These are phyloP conservation scores for Echinosophora koreensis DNA, from an alignment of 306 rosid species.

Conservation along the genomic window DNA sequence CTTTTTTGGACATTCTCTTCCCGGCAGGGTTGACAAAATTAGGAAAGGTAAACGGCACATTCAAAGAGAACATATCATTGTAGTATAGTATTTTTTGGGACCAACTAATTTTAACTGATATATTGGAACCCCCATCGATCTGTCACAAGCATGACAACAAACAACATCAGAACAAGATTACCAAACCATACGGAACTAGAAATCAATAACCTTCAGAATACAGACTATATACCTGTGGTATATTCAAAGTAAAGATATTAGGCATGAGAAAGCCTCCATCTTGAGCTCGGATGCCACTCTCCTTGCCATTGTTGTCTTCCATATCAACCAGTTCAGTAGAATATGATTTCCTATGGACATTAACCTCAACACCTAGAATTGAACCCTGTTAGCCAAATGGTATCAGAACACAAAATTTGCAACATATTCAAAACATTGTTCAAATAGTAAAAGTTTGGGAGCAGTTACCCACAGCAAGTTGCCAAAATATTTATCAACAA, in stretches of 20 bases:
- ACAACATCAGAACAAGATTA: slow-evolving; percentile 41
- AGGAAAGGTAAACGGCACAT: slow-evolving; percentile 80
- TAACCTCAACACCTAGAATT: slow-evolving; percentile 87
- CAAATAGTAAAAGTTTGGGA: slow-evolving; percentile 23
- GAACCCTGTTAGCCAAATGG: slow-evolving; percentile 98
- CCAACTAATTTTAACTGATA: slow-evolving; percentile 76
- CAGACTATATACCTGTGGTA: slow-evolving; percentile 63
- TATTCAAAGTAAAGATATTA: slow-evolving; percentile 62
- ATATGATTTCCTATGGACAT: slow-evolving; percentile 63
- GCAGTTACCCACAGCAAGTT: neutral
- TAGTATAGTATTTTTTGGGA: slow-evolving; percentile 66
- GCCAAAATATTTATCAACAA: neutral
- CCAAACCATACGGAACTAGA: slow-evolving; percentile 26
- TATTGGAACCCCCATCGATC: slow-evolving; percentile 78
- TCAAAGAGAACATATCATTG: slow-evolving; percentile 60
- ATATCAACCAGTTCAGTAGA: slow-evolving; percentile 60
- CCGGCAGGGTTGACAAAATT: slow-evolving; percentile 75
- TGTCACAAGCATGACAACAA: slow-evolving; percentile 37
- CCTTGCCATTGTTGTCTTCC: slow-evolving; percentile 55
- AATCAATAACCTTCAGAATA: slow-evolving; percentile 23
- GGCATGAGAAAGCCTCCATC: slow-evolving; percentile 73
- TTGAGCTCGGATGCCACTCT: slow-evolving; percentile 43
- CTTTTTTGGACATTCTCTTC: slow-evolving; percentile 68
- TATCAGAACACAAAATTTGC: slow-evolving; percentile 57
- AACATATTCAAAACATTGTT: slow-evolving; percentile 45